These are phyloP conservation scores for Omphalea diandra DNA, from an alignment of 441 rosid species.

Conservation along the genomic window DNA sequence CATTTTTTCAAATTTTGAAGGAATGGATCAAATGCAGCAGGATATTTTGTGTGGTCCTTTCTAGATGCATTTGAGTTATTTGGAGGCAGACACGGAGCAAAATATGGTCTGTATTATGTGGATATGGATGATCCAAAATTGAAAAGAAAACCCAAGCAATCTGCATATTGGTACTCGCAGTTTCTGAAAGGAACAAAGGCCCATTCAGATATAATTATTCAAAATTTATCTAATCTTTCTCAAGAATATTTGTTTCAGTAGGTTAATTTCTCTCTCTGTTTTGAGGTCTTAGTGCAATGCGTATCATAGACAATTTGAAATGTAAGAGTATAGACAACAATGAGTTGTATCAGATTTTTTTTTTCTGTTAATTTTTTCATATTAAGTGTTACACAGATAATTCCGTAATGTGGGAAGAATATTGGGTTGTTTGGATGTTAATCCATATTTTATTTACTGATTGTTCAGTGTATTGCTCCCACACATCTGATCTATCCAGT, in stretches of 20 bases:
- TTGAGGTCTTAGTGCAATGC: no score
- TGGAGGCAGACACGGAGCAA: constrained; percentile 38
- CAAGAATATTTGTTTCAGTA: constrained; percentile 8
- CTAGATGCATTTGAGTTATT: constrained; percentile 52
- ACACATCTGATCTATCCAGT: no score
- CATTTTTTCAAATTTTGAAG: constrained; percentile 22
- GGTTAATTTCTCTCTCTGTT: background rate
- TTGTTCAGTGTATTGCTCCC: no score
- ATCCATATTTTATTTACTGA: no score
- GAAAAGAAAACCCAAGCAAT: constrained; percentile 53
- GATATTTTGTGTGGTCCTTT: constrained; percentile 63
- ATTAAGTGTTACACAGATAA: no score
- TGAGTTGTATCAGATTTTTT: background rate
- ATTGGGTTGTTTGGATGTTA: no score
- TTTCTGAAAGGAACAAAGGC: constrained; percentile 50
- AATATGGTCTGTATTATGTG: constrained; percentile 50
- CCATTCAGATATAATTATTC: constrained; percentile 8
- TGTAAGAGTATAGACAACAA: background rate
- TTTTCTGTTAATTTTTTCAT: no score
- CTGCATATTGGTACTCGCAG: constrained; percentile 59
- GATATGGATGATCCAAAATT: constrained; percentile 52
- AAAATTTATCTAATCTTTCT: constrained; percentile 12
- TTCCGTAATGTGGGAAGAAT: no score
- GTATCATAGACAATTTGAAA: background rate
- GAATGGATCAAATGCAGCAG: constrained; percentile 61